These are phyloP conservation scores for Cryphonectria japonica DNA, from an alignment of 2,329 filamentous ascomycete genomes.

Conservation along the genomic window DNA sequence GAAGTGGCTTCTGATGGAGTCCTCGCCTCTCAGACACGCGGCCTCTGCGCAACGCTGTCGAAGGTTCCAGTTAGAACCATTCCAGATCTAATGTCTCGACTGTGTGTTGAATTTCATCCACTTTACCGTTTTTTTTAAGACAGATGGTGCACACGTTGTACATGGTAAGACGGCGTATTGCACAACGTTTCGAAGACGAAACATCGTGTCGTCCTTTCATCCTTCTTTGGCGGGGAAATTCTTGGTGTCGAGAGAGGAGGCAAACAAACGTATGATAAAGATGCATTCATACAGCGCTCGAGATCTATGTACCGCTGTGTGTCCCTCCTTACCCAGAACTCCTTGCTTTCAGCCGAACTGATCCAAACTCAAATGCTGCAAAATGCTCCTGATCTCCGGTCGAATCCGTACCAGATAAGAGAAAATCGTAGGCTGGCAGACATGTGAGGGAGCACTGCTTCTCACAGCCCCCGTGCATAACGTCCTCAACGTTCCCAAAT, in stretches of 20 bases:
- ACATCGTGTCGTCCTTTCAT: background rate
- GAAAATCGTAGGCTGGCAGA: background rate
- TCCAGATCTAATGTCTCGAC: background rate
- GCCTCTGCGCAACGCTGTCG: background rate
- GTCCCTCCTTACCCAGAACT: background rate
- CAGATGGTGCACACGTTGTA: background rate
- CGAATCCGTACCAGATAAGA: background rate
- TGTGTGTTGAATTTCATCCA: background rate
- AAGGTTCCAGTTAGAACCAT: background rate
- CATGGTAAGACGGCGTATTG: background rate
- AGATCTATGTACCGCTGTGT: background rate
- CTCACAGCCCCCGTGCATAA: background rate
- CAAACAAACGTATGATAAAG: background rate
- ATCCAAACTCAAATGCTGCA: constrained; percentile 15
- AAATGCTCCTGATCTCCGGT: constrained; percentile 9
- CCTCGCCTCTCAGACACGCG: constrained; percentile 9
- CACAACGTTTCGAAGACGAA: background rate
- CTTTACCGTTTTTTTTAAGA: background rate
- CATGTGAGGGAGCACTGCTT: background rate
- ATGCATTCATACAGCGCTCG: background rate
- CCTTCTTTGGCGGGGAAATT: background rate
- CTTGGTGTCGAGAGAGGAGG: background rate
- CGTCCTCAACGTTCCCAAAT: background rate
- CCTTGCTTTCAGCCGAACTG: constrained; percentile 12
- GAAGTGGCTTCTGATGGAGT: background rate